A percentile compares a stretch with the other conserved stretches of the same genome.
Evolutionary conservation across 805 yeast genomes (phyloP).

Genomic region (Lipomyces orientalis): DNA sequence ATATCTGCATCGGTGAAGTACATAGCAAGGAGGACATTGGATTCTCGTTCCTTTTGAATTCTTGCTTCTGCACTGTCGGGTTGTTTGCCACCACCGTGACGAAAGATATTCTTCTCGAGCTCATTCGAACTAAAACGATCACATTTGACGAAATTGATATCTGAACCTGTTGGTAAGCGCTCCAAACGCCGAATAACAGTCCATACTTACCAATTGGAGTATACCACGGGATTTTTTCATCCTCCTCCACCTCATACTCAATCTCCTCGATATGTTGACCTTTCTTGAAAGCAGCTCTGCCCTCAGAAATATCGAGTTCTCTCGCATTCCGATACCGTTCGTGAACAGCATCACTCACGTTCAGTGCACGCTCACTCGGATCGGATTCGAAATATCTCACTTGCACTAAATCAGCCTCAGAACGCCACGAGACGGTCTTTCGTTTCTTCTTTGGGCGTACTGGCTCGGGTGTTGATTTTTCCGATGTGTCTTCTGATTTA

Average conservation of each 20-base stretch:
- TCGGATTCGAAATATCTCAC: conserved; percentile 44
- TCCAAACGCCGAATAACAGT: not conserved
- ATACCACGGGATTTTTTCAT: conserved; percentile 38
- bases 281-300: conserved; percentile 25
- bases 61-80: conserved; percentile 42
- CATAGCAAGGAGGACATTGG: conserved; percentile 37
- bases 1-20: conserved; percentile 32
- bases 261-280: conserved; percentile 31
- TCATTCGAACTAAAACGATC: conserved; percentile 35
- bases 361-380: conserved; percentile 32
- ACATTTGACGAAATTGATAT: conserved; percentile 23
- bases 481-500: conserved; percentile 18
- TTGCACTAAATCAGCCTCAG: conserved; percentile 43
- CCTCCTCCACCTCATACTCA: conserved; percentile 34
- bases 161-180: not conserved
- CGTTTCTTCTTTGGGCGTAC: conserved; percentile 28
- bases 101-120: conserved; percentile 38
- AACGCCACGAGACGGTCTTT: conserved; percentile 45
- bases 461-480: conserved; percentile 10
- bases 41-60: conserved; percentile 41
- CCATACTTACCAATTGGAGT: conserved; percentile 33
- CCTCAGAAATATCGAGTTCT: conserved; percentile 37
- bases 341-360: conserved; percentile 9
- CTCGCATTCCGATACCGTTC: conserved; percentile 35
- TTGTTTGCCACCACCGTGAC: conserved; percentile 43